Evolutionary conservation across 2,329 filamentous ascomycete genomes (phyloP).

Genomic region (Fusarium tuaranense): DNA sequence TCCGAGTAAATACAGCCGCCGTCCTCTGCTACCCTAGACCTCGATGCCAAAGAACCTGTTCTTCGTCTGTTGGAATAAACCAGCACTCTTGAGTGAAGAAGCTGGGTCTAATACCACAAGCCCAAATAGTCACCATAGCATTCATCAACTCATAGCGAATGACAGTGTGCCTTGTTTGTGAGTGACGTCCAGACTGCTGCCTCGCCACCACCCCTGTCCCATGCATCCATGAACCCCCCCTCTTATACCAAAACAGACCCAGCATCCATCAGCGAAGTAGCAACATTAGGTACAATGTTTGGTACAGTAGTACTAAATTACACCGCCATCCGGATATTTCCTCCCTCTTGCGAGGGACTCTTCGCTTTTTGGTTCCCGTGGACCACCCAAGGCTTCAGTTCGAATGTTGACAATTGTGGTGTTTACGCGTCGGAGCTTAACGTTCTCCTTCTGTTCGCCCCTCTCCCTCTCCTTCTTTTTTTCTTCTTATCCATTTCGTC

Average conservation of each 20-base stretch:
- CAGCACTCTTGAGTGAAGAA: not conserved
- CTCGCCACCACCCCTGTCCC: not conserved
- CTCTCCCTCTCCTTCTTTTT: not conserved
- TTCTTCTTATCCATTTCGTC: not conserved
- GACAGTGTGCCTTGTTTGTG: not conserved
- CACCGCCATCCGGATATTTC: not conserved
- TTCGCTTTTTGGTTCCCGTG: slow-evolving; percentile 22
- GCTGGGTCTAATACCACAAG: not conserved
- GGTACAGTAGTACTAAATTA: not conserved
- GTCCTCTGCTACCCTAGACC: not conserved
- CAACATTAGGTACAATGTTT: not conserved
- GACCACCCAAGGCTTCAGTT: not conserved
- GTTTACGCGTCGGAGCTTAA: not conserved
- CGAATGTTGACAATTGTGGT: not conserved
- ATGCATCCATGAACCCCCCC: not conserved
- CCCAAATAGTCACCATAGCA: not conserved
- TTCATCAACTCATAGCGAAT: not conserved
- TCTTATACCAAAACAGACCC: not conserved
- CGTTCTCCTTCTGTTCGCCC: not conserved
- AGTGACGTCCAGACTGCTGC: not conserved
- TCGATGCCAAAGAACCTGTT: not conserved
- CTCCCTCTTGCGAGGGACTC: not conserved
- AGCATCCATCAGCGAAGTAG: not conserved
- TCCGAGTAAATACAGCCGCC: no score
- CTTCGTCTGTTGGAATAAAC: not conserved